Conservation (phyloP, 2,329 filamentous ascomycete genomes). For the Trichoderma oligosporum region DNA sequence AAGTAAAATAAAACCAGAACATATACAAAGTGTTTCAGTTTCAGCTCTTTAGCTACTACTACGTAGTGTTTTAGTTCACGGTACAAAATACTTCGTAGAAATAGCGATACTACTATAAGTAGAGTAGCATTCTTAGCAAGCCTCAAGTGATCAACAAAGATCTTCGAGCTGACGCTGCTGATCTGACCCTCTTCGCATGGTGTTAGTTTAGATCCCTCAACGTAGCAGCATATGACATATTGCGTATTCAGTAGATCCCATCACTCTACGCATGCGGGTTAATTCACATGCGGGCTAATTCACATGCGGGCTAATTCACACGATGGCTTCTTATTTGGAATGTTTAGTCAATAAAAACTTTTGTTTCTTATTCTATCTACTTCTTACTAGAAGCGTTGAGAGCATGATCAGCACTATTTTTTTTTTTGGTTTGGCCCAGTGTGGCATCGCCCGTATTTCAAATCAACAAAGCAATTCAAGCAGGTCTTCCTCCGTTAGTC, state of each 20-base stretch:
- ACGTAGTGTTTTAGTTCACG: not conserved
- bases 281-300: too few species aligned
- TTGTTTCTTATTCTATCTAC: slow-evolving; percentile 5
- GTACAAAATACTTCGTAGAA: slow-evolving; percentile 7
- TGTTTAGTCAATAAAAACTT: too few species aligned
- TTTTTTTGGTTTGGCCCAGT: too few species aligned
- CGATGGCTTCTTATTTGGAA: too few species aligned
- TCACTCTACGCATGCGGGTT: too few species aligned
- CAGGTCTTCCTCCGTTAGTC: slow-evolving; percentile 11
- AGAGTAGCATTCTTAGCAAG: slow-evolving; percentile 9
- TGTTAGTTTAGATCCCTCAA: not conserved
- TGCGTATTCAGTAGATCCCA: too few species aligned
- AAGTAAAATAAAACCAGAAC: not conserved
- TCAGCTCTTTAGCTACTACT: slow-evolving; percentile 4
- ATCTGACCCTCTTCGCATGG: slow-evolving; percentile 3
- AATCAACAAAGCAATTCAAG: slow-evolving; percentile 13
- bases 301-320: too few species aligned
- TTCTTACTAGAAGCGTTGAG: not conserved
- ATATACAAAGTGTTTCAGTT: slow-evolving; percentile 3
- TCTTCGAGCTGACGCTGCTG: slow-evolving; percentile 5
- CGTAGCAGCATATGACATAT: not conserved
- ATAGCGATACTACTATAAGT: not conserved
- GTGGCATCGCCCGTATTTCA: not conserved
- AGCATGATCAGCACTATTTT: not conserved
- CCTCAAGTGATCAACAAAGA: slow-evolving; percentile 10